Conservation (phyloP, 2,329 filamentous ascomycete species). For the Aspergillaceae sp. region DNA sequence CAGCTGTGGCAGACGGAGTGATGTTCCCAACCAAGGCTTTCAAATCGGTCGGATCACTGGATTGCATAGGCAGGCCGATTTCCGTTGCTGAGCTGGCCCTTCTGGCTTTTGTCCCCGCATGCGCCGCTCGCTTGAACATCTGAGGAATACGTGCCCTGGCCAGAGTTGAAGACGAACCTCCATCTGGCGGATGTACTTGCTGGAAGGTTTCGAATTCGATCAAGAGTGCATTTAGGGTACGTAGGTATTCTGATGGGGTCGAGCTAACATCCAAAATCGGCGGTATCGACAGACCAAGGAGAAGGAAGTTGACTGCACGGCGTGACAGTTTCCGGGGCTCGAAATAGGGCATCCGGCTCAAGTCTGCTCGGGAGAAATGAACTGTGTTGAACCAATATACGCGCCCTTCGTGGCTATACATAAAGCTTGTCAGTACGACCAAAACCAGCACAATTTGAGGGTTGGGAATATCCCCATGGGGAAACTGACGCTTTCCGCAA, state of each 20-base stretch:
- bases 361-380: conserved; percentile 75
- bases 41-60: conserved; percentile 40
- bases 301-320: conserved; percentile 85
- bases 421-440: conserved; percentile 8
- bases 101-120: conserved; percentile 48
- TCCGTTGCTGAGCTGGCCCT: conserved; percentile 53
- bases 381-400: conserved; percentile 98
- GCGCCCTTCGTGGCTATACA: conserved; percentile 71
- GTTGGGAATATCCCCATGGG: background rate
- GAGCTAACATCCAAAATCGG: conserved; percentile 77
- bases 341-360: conserved; percentile 76
- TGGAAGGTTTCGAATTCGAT: conserved; percentile 92
- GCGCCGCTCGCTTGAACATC: conserved; percentile 65
- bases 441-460: too few species aligned
- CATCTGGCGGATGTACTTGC: conserved; percentile 71
- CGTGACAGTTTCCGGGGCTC: conserved; percentile 75
- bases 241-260: conserved; percentile 75
- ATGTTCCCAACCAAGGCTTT: conserved; percentile 37
- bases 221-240: conserved; percentile 74
- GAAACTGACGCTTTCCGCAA: conserved; percentile 73
- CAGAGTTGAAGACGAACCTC: conserved; percentile 58
- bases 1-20: conserved; percentile 29
- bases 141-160: conserved; percentile 71
- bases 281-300: conserved; percentile 85
- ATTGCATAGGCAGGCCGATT: conserved; percentile 47